Evolutionary conservation across 2,329 filamentous ascomycete species (phyloP).

Genomic region (Dendrostoma leiphaemia): DNA sequence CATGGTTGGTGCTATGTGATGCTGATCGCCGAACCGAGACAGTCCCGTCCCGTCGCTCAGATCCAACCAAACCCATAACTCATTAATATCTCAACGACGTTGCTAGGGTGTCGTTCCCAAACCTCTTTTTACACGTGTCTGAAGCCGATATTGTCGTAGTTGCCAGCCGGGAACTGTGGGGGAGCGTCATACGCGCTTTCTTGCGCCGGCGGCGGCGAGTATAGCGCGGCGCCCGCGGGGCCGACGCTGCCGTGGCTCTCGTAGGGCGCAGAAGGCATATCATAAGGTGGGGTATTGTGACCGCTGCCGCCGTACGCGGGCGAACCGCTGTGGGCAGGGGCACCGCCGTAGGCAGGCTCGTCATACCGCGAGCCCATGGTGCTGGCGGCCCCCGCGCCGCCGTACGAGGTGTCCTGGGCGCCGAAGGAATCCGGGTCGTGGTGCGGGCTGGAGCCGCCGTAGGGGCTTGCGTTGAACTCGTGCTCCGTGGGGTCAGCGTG

Average conservation of each 20-base stretch:
- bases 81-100: too few species aligned
- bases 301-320: background rate
- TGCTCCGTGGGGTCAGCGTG: conserved; percentile 40
- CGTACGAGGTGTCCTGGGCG: conserved; percentile 21
- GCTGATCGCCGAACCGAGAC: background rate
- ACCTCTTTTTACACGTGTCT: conserved; percentile 49
- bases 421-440: conserved; percentile 23
- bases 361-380: conserved; percentile 46
- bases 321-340: too few species aligned
- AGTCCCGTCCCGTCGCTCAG: background rate
- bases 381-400: conserved; percentile 13
- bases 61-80: background rate
- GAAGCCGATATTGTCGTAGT: conserved; percentile 38
- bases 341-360: conserved; percentile 48
- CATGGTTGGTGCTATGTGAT: background rate
- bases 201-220: conserved; percentile 35
- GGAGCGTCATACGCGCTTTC: conserved; percentile 44
- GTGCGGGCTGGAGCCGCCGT: conserved; percentile 22
- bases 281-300: too few species aligned
- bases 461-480: conserved; percentile 20
- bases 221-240: conserved; percentile 27
- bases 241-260: conserved; percentile 6
- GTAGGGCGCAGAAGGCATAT: too few species aligned
- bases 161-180: conserved; percentile 53
- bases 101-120: too few species aligned